phyloP scores from a whole-genome alignment of 2,329 filamentous ascomycete species.

The Canariomyces notabilis region DNA sequence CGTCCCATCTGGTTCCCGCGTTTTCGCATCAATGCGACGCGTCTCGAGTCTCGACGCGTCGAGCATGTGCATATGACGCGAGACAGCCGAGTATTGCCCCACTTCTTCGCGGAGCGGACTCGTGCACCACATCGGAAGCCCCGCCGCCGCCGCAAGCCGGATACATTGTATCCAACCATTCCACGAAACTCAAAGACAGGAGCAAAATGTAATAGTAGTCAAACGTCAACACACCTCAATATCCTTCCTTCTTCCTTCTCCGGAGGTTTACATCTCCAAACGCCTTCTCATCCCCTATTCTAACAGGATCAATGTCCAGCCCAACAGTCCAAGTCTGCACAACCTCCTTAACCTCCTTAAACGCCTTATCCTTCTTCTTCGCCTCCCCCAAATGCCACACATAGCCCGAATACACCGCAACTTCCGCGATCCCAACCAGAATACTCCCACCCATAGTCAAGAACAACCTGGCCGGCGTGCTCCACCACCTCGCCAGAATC shows the following conservation, averaged over 20 bases:
- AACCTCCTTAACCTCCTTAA: constrained; percentile 63
- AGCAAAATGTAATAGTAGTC: too few relatives aligned
- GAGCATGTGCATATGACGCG: too few relatives aligned
- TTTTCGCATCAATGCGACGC: too few relatives aligned
- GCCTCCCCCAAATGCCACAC: constrained; percentile 65
- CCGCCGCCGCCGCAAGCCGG: too few relatives aligned
- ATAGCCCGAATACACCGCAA: constrained; percentile 72
- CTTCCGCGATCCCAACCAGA: constrained; percentile 68
- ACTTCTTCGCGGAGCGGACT: too few relatives aligned
- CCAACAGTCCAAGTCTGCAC: constrained; percentile 66
- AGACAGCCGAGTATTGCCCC: too few relatives aligned
- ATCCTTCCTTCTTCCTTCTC: constrained; percentile 17
- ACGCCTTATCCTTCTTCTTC: constrained; percentile 55
- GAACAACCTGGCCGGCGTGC: constrained; percentile 62
- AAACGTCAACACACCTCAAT: neutral
- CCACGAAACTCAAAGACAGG: too few relatives aligned
- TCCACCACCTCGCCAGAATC: constrained; percentile 75
- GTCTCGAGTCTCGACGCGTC: too few relatives aligned
- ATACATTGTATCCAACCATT: too few relatives aligned
- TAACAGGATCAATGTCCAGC: constrained; percentile 28
- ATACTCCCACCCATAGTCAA: constrained; percentile 66
- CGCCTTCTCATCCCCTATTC: constrained; percentile 3
- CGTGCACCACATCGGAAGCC: too few relatives aligned
- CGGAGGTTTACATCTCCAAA: constrained; percentile 13
- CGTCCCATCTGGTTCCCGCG: too few relatives aligned